Evolutionary conservation across 352 stramenopile species (phyloP).

Genomic region (Phytophthora podocarpi): DNA sequence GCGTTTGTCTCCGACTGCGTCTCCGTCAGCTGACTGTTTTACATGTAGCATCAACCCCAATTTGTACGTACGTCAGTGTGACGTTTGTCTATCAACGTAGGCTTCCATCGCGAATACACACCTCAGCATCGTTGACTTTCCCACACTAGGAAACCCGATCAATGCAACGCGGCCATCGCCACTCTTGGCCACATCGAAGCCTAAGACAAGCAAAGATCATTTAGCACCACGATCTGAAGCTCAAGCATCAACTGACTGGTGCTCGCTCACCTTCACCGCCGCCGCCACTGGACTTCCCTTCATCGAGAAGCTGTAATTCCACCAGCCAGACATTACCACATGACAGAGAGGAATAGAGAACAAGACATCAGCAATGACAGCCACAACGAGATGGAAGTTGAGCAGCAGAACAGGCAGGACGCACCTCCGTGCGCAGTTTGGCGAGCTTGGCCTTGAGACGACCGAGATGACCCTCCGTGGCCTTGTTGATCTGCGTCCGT

Average conservation of each 20-base stretch:
- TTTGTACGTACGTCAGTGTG: neutral
- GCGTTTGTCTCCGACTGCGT: slow-evolving; percentile 96
- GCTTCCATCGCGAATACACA: slow-evolving; percentile 9
- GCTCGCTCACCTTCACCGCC: slow-evolving; percentile 76
- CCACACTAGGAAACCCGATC: slow-evolving; percentile 94
- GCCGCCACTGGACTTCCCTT: slow-evolving; percentile 75
- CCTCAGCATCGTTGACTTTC: slow-evolving; percentile 89
- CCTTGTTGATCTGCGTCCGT: slow-evolving; percentile 99
- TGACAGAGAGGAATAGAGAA: too few species aligned
- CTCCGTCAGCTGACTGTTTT: slow-evolving; percentile 93
- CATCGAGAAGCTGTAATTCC: slow-evolving; percentile 70
- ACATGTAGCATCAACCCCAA: too few species aligned
- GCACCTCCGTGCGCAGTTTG: slow-evolving; percentile 97
- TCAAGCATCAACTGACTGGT: neutral
- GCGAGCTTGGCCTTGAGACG: slow-evolving; percentile 98
- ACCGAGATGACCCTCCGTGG: slow-evolving; percentile 90
- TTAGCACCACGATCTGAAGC: neutral
- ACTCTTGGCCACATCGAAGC: slow-evolving; percentile 95
- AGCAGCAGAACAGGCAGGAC: neutral
- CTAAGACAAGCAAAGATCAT: slow-evolving; percentile 33
- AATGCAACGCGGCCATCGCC: slow-evolving; percentile 97
- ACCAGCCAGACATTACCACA: neutral
- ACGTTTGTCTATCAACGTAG: neutral
- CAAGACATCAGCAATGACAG: neutral
- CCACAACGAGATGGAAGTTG: neutral